A percentile compares a stretch with the other conserved stretches of the same genome.
These are phyloP conservation scores for Tuber aestivum DNA, from an alignment of 495 filamentous ascomycete genomes.

Conservation along the genomic window DNA sequence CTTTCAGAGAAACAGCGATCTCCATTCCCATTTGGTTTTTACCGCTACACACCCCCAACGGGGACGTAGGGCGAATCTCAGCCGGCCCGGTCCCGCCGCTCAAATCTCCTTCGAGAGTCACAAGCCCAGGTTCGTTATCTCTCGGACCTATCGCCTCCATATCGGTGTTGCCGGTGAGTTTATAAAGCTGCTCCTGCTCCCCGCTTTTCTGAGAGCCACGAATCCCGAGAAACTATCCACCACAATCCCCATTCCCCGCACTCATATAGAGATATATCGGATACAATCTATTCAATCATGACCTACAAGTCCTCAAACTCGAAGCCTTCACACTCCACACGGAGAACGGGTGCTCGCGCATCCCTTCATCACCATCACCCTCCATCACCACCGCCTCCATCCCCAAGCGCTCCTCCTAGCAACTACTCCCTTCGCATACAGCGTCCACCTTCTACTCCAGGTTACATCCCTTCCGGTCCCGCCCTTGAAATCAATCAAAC, in stretches of 20 bases:
- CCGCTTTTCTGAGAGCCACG: slow-evolving; percentile 10
- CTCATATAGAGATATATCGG: slow-evolving; percentile 1
- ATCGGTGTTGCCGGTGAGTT: no score
- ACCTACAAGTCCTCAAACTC: slow-evolving; percentile 10
- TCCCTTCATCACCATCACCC: no score
- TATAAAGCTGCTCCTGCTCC: slow-evolving; percentile 13
- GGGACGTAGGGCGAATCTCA: background rate
- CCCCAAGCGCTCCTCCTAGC: background rate
- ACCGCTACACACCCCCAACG: background rate
- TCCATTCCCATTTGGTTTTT: background rate
- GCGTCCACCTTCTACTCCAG: background rate
- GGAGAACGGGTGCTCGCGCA: slow-evolving; percentile 12
- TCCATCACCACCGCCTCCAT: background rate
- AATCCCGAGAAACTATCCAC: slow-evolving; percentile 1
- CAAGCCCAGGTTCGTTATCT: background rate
- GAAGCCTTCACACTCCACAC: slow-evolving; percentile 13
- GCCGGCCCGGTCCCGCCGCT: background rate
- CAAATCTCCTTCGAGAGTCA: background rate
- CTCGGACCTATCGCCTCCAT: background rate
- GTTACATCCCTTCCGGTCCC: slow-evolving; percentile 2
- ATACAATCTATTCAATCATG: slow-evolving; percentile 13
- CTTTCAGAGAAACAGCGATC: background rate
- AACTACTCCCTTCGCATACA: background rate
- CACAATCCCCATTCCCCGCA: background rate
- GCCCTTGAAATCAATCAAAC: slow-evolving; percentile 21